Conservation (phyloP, 352 stramenopile species). For the Phytophthora sojae region DNA sequence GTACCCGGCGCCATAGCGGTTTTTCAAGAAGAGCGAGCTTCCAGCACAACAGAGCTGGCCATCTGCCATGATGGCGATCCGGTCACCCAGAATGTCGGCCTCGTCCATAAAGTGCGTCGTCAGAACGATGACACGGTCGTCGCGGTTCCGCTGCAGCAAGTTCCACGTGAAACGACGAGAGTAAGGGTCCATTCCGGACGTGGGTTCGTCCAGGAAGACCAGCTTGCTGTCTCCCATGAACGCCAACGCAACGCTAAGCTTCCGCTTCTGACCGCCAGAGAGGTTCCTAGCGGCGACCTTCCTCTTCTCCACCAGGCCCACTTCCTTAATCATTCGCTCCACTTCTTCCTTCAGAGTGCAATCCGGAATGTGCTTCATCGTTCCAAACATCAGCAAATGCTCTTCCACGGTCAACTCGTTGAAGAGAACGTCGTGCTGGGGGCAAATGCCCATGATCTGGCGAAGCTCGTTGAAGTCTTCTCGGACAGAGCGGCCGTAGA, state of each 20-base stretch:
- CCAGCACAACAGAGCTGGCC: conserved; percentile 89
- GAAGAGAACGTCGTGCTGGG: conserved; percentile 97
- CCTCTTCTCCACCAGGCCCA: conserved; percentile 92
- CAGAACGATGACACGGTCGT: conserved; percentile 88
- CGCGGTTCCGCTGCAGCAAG: conserved; percentile 84
- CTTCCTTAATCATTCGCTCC: conserved; percentile 67
- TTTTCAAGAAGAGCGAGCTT: conserved; percentile 94
- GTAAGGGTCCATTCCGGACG: conserved; percentile 96
- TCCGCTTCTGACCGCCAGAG: conserved; percentile 95
- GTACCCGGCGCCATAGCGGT: conserved; percentile 93
- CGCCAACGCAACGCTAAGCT: conserved; percentile 95
- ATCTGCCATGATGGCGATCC: conserved; percentile 95
- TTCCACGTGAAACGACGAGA: conserved; percentile 95
- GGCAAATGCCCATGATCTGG: conserved; percentile 95
- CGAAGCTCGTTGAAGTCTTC: conserved; percentile 90
- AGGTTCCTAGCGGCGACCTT: conserved; percentile 67
- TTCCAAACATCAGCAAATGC: conserved; percentile 94
- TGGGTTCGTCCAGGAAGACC: conserved; percentile 94
- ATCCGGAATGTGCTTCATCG: conserved; percentile 88
- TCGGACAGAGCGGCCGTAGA: conserved; percentile 77
- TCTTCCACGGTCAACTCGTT: conserved; percentile 95
- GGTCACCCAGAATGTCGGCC: conserved; percentile 64
- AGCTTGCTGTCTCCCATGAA: conserved; percentile 95
- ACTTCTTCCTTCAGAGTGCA: conserved; percentile 58
- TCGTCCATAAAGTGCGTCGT: conserved; percentile 92